phyloP scores from a whole-genome alignment of 2,329 filamentous ascomycete genomes.

The Pyrenochaeta sp. region DNA sequence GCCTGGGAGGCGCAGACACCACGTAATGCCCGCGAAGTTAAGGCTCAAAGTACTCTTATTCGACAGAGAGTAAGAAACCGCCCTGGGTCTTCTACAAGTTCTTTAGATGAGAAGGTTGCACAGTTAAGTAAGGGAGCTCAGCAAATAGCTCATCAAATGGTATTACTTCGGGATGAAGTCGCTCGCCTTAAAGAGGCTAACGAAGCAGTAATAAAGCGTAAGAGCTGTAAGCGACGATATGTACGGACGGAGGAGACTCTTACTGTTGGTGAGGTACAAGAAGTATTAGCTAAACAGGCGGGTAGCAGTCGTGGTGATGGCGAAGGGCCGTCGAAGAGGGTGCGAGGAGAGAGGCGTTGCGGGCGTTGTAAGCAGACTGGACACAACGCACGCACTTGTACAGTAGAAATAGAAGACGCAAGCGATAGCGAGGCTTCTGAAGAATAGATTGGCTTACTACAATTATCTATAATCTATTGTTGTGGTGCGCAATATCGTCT shows the following conservation, averaged over 20 bases:
- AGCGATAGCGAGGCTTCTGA: slow-evolving; percentile 11
- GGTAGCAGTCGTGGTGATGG: slow-evolving; percentile 3
- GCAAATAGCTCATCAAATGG: slow-evolving; percentile 15
- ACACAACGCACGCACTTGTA: slow-evolving; percentile 14
- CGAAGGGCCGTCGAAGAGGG: slow-evolving; percentile 10
- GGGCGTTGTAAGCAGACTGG: slow-evolving; percentile 15
- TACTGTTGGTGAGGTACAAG: background rate
- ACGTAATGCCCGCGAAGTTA: slow-evolving; percentile 8
- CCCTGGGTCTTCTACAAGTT: slow-evolving; percentile 6
- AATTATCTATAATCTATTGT: background rate
- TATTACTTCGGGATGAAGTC: slow-evolving; percentile 8
- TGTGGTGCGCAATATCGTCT: background rate
- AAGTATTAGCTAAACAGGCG: background rate
- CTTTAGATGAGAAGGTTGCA: slow-evolving; percentile 8
- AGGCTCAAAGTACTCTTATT: slow-evolving; percentile 13
- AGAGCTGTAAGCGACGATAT: background rate
- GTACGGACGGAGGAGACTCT: slow-evolving; percentile 1
- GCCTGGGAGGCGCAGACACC: slow-evolving; percentile 10
- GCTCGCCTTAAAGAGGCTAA: slow-evolving; percentile 2
- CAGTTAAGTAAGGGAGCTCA: slow-evolving; percentile 13
- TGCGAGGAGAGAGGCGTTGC: slow-evolving; percentile 12
- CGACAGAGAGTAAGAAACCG: slow-evolving; percentile 5
- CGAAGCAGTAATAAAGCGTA: slow-evolving; percentile 5
- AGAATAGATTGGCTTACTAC: background rate
- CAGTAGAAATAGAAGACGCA: slow-evolving; percentile 10